A percentile compares a stretch with the other conserved stretches of the same genome.
Evolutionary conservation across 345 rosid genomes (phyloP).

Genomic region (Moringa oleifera): DNA sequence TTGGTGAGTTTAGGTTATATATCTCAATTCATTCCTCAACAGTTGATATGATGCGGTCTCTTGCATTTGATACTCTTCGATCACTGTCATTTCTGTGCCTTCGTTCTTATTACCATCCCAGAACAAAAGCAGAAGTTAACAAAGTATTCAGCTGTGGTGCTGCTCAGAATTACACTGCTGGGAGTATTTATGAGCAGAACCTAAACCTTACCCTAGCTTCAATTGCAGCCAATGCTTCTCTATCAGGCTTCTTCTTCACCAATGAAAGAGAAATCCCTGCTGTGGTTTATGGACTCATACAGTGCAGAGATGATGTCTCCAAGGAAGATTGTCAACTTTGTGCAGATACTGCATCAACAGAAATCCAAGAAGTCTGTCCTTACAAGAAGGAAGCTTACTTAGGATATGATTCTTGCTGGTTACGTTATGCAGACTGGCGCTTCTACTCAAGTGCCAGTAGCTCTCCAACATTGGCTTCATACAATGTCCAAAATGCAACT

Average conservation of each 20-base stretch:
- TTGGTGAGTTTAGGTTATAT: too few species aligned
- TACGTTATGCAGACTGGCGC: slow-evolving; percentile 20
- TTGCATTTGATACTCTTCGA: too few species aligned
- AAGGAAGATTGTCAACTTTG: slow-evolving; percentile 24
- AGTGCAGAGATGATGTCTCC: slow-evolving; percentile 23
- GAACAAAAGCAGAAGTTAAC: not conserved
- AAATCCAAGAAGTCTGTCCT: slow-evolving; percentile 20
- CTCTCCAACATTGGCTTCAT: rapidly evolving
- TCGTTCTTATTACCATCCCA: not conserved
- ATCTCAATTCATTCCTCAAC: too few species aligned
- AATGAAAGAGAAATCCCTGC: slow-evolving; percentile 8
- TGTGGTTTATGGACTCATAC: slow-evolving; percentile 22
- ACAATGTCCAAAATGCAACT: not conserved
- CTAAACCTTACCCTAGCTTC: slow-evolving; percentile 19
- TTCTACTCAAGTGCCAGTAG: slow-evolving; percentile 22
- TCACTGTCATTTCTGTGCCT: not conserved
- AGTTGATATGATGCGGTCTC: too few species aligned
- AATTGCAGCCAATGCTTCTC: slow-evolving; percentile 24
- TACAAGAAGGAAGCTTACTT: slow-evolving; percentile 23
- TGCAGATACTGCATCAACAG: slow-evolving; percentile 6
- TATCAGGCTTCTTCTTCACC: slow-evolving; percentile 13
- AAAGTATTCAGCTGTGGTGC: slow-evolving; percentile 6
- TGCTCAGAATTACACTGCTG: slow-evolving; percentile 19
- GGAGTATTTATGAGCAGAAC: slow-evolving; percentile 18
- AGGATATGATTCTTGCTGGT: slow-evolving; percentile 14